phyloP scores from a whole-genome alignment of 352 stramenopile species.

The Globisporangium takayamanum region DNA sequence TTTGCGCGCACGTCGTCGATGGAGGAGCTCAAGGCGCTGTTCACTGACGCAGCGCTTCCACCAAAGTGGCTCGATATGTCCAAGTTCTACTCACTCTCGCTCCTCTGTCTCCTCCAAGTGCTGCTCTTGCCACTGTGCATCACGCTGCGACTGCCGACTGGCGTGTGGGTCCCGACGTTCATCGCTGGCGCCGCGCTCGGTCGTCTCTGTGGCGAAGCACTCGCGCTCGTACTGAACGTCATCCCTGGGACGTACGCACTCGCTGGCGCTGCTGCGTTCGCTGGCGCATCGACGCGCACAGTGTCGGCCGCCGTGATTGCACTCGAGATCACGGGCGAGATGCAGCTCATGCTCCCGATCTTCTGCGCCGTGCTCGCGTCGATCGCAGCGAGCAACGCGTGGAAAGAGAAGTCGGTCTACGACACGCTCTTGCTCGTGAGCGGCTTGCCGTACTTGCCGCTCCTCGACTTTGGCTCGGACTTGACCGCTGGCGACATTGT shows the following conservation, averaged over 20 bases:
- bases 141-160: conserved; percentile 71
- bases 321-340: conserved; percentile 78
- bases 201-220: conserved; percentile 64
- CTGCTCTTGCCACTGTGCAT: conserved; percentile 77
- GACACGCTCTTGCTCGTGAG: conserved; percentile 73
- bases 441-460: conserved; percentile 77
- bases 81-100: conserved; percentile 58
- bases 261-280: conserved; percentile 68
- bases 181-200: conserved; percentile 78
- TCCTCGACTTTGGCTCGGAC: conserved; percentile 65
- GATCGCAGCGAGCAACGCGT: conserved; percentile 58
- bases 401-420: conserved; percentile 74
- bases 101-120: conserved; percentile 44
- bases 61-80: conserved; percentile 42
- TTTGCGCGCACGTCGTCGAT: conserved; percentile 55
- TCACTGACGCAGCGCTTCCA: conserved; percentile 42
- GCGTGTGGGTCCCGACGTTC: conserved; percentile 83
- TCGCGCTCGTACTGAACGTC: conserved; percentile 20
- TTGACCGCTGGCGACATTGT: conserved; percentile 60
- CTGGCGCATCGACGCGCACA: conserved; percentile 60
- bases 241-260: conserved; percentile 74
- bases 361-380: conserved; percentile 67
- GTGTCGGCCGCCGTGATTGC: conserved; percentile 84
- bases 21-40: conserved; percentile 54
- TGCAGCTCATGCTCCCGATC: conserved; percentile 77